Base-by-base conservation (phyloP, 208 protist genomes). In the Leishmania martiniquensis region DNA sequence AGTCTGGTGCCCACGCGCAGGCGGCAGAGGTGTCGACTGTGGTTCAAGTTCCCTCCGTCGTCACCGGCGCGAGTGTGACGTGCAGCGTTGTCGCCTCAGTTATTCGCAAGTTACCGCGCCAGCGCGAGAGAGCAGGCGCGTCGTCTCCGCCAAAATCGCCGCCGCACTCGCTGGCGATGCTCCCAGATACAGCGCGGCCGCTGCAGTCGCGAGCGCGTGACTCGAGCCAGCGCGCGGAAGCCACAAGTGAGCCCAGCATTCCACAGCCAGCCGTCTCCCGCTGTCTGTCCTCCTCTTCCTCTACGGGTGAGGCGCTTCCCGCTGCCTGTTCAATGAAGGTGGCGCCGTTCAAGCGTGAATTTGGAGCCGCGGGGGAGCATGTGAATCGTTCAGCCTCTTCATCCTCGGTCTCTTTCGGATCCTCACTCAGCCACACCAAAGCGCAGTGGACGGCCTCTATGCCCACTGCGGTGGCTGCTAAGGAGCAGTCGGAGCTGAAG, bases 321-420 rank as follows among this genome's bases (percentile, higher is more conserved):
- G 29, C 47, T 34, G 5, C 39, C 54, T 44, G 20, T 5, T 1
- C 52, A 29, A 6, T 65, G 15, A 69, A 65, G 20, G 34, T 73
- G 71, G 22, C 71, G 6, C 32, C 45, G 20, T 10, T 77, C 34
- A 65, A 73, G n/a, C 71, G 65, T 17, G 55, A 51, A 1, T 66
- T 67, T 5, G 63, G 65, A 42, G 51, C 10, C 25, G 45, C 39
- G 39, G 32, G 37, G 45, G 45, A 32, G 67, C 4, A 25, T 25
- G 17, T n/a, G 45, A 55, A 29, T 57, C 29, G 45, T 39, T 76
- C 54, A 42, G 52, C 60, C 0, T 52, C 69, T 0, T 66, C 62
- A 29, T 73, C 71, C 13, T 75, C 76, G 49, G 34, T 59, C 15
- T 75, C 67, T 49, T 80, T 69, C 4, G 2, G 22, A 29, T 42